Evolutionary conservation across 768 basidiomycete species (phyloP), one percentile per base, ranked within the genome.

Genomic region (Boletus reticulatus): DNA sequence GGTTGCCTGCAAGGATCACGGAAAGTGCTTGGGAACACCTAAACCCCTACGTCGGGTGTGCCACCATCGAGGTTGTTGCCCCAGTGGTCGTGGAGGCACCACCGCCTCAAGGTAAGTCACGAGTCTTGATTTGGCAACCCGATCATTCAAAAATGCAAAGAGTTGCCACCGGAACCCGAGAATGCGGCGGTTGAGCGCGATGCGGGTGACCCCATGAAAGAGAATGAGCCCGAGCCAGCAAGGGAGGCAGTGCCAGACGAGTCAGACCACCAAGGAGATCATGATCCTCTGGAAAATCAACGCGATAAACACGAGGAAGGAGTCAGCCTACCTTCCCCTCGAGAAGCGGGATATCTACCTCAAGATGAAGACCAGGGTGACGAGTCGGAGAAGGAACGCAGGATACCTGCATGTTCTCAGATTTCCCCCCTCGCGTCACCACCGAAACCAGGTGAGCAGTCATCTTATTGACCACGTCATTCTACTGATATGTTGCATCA

Each of bases 31-130:
- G 68, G 68, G 57, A 45, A 29, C 51, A 56, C 0, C 6, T 71
- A 1, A 48, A 53, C 14, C 43, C 57, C 6, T 58, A 48, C 48
- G 67, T 71, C 22, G 69, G 69, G 4, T 71, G 69, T 12, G 57
- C 56, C 41, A 61, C 55, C 4, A 61, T 69, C 43, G 46, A 56
- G 34, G 41, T 50, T 32, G 20, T 36, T 0, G 42, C 8, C 10
- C 17, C 44, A 11, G 36, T 12, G 10, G 22, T 5, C 3, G 38
- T 22, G 6, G 49, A 53, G 10, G 31, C 2, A 16, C 53, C 0
- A 36, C 39, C 36, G 0, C 19, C 24, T 13, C 50, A 39, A 53
- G 65, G 65, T 56, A 5, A 10, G 54, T 29, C 10, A 2, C 9
- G 11, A 6, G 17, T 11, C 1, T 32, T 46, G 6, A 4, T 27